phyloP scores from a whole-genome alignment of 768 basidiomycete species.

The Rhodosporidiobolus sp. region DNA sequence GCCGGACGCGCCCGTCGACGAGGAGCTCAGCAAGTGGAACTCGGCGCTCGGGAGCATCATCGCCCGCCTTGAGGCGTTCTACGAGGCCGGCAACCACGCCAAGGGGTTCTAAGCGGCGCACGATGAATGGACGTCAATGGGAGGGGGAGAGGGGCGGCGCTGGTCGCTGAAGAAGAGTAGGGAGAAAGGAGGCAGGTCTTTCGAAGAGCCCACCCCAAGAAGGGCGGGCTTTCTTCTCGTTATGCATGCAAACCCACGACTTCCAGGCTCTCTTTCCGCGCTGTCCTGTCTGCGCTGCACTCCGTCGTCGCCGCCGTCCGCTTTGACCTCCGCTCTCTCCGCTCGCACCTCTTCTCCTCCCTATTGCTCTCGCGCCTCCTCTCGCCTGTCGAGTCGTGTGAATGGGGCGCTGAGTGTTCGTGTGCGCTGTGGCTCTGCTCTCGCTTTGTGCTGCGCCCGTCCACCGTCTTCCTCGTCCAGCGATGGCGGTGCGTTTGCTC shows the following conservation, averaged over 20 bases:
- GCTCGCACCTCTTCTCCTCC: conserved; percentile 4
- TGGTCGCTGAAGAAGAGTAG: no score
- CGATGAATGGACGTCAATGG: background rate
- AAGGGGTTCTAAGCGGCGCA: conserved; percentile 52
- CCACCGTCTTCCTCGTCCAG: background rate
- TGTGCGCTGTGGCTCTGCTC: background rate
- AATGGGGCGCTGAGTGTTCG: background rate
- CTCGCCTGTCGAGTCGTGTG: background rate
- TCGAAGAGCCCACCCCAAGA: no score
- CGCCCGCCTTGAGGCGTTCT: conserved; percentile 55
- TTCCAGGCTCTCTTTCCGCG: no score
- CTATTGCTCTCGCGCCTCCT: background rate
- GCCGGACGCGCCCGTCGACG: conserved; percentile 54
- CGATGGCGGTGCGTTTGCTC: background rate
- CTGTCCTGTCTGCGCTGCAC: no score
- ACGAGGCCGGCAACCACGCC: conserved; percentile 51
- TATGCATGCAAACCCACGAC: no score
- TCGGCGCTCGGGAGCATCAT: conserved; percentile 57
- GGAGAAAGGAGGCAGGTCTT: no score
- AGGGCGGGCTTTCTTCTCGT: no score
- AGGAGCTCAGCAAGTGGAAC: conserved; percentile 58
- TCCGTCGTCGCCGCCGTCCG: no score
- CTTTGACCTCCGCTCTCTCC: background rate
- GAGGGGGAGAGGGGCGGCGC: background rate
- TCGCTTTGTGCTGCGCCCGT: background rate